Conservation (phyloP, 1,284 basidiomycete genomes). For the Boletus mariae region DNA sequence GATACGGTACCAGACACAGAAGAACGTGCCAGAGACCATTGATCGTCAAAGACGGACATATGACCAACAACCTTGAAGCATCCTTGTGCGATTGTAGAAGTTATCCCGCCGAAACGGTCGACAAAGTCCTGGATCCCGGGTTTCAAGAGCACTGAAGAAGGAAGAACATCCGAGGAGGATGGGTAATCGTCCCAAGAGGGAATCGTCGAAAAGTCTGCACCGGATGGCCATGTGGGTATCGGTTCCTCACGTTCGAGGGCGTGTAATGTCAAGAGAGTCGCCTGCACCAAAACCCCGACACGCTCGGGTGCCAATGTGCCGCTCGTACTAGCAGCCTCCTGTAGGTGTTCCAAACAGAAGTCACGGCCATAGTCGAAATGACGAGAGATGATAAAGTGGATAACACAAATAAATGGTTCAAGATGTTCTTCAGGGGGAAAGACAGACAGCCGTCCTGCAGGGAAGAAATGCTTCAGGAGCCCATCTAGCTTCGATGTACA, state of each 20-base stretch:
- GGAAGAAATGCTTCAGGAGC: slow-evolving; percentile 79
- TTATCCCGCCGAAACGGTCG: slow-evolving; percentile 59
- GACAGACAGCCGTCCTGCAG: slow-evolving; percentile 60
- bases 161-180: slow-evolving; percentile 60
- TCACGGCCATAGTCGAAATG: slow-evolving; percentile 88
- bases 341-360: slow-evolving; percentile 74
- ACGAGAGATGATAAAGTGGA: slow-evolving; percentile 82
- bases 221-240: slow-evolving; percentile 74
- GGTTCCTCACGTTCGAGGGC: slow-evolving; percentile 69
- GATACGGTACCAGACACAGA: slow-evolving; percentile 38
- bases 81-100: slow-evolving; percentile 59
- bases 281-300: slow-evolving; percentile 73
- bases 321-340: slow-evolving; percentile 52
- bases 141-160: slow-evolving; percentile 53
- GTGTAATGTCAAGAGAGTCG: slow-evolving; percentile 72
- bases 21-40: slow-evolving; percentile 62
- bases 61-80: slow-evolving; percentile 70
- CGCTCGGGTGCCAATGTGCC: slow-evolving; percentile 66
- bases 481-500: slow-evolving; percentile 76
- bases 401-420: slow-evolving; percentile 75
- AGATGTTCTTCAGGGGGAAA: slow-evolving; percentile 73
- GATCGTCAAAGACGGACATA: slow-evolving; percentile 84
- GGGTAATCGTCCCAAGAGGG: slow-evolving; percentile 68
- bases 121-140: slow-evolving; percentile 77
- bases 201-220: slow-evolving; percentile 62